Base-by-base conservation (phyloP, 139 green algal species). In the Eudorina sp. region DNA sequence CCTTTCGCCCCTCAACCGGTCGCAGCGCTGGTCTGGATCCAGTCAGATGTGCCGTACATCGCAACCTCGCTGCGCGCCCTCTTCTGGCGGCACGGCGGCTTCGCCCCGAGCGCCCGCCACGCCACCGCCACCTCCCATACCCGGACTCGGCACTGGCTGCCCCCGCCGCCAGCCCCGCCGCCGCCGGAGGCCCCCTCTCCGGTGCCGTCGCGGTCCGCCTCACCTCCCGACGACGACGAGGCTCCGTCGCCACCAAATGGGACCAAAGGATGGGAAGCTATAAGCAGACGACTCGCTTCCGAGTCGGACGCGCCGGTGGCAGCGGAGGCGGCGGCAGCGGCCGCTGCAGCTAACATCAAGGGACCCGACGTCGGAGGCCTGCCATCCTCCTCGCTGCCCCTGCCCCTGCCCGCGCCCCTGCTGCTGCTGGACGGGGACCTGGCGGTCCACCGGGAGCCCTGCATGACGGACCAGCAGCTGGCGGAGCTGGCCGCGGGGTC, bases 31-130 rank as follows among this genome's bases (percentile, higher is more conserved):
- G 53, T 84, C 2, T 84, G 77, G 77, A 73, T 84, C 53, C 77
- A 84, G 77, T 84, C 77, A 3, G 77, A 84, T 34, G 77, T 84
- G 77, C 77, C 43, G 53, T 73, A 43, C 34, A 84, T 72, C 23
- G 77, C 77, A 36, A 8, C 16, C 9, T 55, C 53, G 21, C 40
- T 73, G 25, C 77, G 77, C 21, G 19, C 29, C 38, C 77, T 72
- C 18, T 84, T 84, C 51, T 53, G 36, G 36, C 53, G 36, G 19
- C 77, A 73, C 53, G 53, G 53, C 53, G 77, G 77, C 34, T 84
- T 84, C 55, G 77, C 77, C 21, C 77, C 77, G 34, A 84, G 77
- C 36, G 53, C 53, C 51, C 77, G 77, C 38, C 77, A 84, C 40
- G 77, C 77, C 11, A 34, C 77, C 77, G 77, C 53, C 77, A 29